Evolutionary conservation across 768 basidiomycete genomes (phyloP), one percentile per base, ranked within the genome.

Genomic region (Mycena olivaceomarginata): DNA sequence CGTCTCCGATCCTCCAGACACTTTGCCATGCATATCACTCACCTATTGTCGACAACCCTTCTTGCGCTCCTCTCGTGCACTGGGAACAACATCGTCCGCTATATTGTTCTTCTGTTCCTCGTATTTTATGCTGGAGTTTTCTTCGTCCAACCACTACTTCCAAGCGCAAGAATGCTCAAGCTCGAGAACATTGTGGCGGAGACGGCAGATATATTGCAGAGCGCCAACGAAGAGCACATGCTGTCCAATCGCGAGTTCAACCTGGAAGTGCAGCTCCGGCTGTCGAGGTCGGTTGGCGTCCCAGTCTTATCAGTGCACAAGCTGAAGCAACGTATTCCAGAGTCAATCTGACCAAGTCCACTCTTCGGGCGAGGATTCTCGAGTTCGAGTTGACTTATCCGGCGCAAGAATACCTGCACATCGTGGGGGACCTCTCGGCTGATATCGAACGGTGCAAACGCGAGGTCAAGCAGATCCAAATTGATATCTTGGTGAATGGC

Each of bases 401-500:
- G 18, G 5, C 18, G 51, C 51, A 56, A 67, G 74, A 75, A 57
- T 71, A 76, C 57, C 45, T 76, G 45, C 45, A 66, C 11, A 67
- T 71, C 15, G 6, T 59, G 53, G 64, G 74, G 20, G n/a, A 2
- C 5, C 31, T 75, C 4, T 66, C 69, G 20, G 13, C 25, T 2
- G 57, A 60, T 0, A 70, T 75, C 43, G 62, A 70, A 16, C 40
- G 22, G 16, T 76, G 63, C 69, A 71, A 39, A 57, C 31, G 64
- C 11, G 69, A 76, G 45, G 63, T 45, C 64, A 76, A 76, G 56
- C 57, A 59, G 16, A 67, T 75, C 41, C 62, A 75, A 46, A 31
- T 66, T 15, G 45, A 51, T 18, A 65, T 70, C 13, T 31, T 65
- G 43, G 74, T 75, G 3, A 48, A 48, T 43, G 41, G 22, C 11